Conservation (phyloP, 257 asterid species). For the Nicotiana knightiana region DNA sequence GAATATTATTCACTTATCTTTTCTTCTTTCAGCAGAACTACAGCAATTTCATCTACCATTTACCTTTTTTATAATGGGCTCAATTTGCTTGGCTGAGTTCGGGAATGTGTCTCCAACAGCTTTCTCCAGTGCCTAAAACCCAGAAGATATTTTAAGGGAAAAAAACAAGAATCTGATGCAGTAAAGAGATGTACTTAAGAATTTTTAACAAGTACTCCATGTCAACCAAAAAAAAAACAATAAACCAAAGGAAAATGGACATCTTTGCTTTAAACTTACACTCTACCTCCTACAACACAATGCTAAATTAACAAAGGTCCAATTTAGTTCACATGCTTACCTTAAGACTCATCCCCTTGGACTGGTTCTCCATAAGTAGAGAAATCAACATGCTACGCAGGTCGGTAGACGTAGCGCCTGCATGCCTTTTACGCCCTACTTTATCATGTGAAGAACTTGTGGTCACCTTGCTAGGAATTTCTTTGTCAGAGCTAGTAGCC, state of each 20-base stretch:
- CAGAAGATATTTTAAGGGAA: conserved; percentile 9
- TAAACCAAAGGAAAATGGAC: not conserved
- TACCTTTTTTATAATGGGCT: conserved; percentile 83
- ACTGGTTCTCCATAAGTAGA: conserved; percentile 59
- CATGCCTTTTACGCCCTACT: conserved; percentile 32
- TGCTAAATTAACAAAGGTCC: conserved; percentile 11
- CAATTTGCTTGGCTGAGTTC: conserved; percentile 57
- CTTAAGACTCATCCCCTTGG: conserved; percentile 82
- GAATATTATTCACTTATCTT: conserved; percentile 2
- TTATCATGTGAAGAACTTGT: conserved; percentile 39
- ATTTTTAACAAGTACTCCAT: not conserved
- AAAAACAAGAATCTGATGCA: not conserved
- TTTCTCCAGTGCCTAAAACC: conserved; percentile 75
- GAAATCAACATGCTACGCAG: conserved; percentile 62
- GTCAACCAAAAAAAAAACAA: not conserved
- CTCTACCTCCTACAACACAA: conserved; percentile 6
- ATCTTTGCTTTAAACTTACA: not conserved
- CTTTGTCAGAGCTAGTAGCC: conserved; percentile 50
- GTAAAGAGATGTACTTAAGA: not conserved
- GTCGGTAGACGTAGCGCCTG: conserved; percentile 48
- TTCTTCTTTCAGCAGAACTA: not conserved
- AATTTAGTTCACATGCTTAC: conserved; percentile 32
- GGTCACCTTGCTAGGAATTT: conserved; percentile 36
- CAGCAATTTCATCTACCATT: conserved; percentile 17
- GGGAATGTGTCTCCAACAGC: conserved; percentile 78